A percentile compares a stretch with the other conserved stretches of the same genome.
Conservation (phyloP, 1,284 basidiomycete genomes). For the Microbotryum saponariae region DNA sequence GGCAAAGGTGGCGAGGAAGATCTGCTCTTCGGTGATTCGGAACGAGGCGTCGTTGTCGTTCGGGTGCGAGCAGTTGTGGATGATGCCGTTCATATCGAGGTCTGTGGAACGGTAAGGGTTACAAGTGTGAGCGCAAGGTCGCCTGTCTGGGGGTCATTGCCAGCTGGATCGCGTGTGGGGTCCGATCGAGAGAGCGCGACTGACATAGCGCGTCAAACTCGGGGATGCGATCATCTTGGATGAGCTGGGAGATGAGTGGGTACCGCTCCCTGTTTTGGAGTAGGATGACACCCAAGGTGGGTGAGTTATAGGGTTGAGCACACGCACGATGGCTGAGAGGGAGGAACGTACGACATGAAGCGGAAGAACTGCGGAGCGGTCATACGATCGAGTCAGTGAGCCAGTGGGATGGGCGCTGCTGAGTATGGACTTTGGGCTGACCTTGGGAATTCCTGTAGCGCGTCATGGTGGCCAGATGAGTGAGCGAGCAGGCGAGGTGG, state of each 20-base stretch:
- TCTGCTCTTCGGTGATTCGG: constrained; percentile 89
- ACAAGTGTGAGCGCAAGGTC: not conserved
- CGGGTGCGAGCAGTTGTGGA: constrained; percentile 93
- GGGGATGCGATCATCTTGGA: constrained; percentile 93
- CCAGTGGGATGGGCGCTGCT: not conserved
- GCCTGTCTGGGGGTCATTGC: too few relatives aligned
- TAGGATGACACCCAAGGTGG: too few relatives aligned
- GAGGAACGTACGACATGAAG: constrained; percentile 31
- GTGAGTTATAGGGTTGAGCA: not conserved
- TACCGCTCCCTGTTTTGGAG: constrained; percentile 70
- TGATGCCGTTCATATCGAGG: constrained; percentile 97
- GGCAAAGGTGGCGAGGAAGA: constrained; percentile 91
- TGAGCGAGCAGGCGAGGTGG: not conserved
- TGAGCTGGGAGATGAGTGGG: constrained; percentile 93
- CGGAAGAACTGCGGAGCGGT: constrained; percentile 28
- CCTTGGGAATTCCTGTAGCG: constrained; percentile 31
- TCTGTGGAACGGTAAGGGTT: constrained; percentile 39
- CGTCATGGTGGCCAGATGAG: not conserved
- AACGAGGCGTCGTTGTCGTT: constrained; percentile 94
- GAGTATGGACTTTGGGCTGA: not conserved
- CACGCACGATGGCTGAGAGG: not conserved
- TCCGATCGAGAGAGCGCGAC: not conserved
- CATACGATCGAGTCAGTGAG: not conserved
- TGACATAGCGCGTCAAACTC: constrained; percentile 50
- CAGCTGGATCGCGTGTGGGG: too few relatives aligned